Conservation (phyloP, 208 protist genomes). For the Angomonas ambiguus region DNA sequence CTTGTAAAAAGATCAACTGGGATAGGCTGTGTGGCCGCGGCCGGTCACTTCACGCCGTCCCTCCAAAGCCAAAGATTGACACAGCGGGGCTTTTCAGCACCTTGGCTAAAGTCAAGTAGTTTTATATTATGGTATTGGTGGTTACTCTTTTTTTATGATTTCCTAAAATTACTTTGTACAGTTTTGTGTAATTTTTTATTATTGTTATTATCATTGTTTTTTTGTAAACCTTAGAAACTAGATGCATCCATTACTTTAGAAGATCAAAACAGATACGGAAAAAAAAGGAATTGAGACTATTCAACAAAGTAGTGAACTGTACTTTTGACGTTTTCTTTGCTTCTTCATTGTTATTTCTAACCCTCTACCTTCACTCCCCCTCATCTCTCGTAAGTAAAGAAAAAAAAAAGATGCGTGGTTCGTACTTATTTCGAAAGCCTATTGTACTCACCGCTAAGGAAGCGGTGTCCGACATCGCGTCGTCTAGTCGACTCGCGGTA, state of each 20-base stretch:
- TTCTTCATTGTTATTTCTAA: background rate
- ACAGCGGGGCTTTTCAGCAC: too few relatives aligned
- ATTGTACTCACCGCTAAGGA: conserved; percentile 36
- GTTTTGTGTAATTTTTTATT: background rate
- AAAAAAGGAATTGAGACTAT: too few relatives aligned
- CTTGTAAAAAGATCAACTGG: background rate
- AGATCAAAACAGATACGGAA: background rate
- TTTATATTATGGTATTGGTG: background rate
- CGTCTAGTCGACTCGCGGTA: conserved; percentile 38
- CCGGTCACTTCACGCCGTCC: background rate
- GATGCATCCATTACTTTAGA: background rate
- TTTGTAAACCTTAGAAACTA: background rate
- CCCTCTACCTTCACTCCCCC: background rate
- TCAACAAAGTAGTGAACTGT: background rate
- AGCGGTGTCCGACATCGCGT: conserved; percentile 43
- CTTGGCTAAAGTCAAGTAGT: background rate
- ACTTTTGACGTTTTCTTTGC: background rate
- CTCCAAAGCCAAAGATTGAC: conserved; percentile 6
- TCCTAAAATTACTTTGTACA: background rate
- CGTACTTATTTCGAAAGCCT: conserved; percentile 16
- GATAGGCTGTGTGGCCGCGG: background rate
- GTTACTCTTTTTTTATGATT: background rate
- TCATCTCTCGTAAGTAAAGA: too few relatives aligned
- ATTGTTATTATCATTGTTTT: background rate
- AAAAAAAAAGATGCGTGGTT: conserved; percentile 4